Percentiles rank a stretch among this genome's conserved stretches.
Evolutionary conservation across 2,329 filamentous ascomycete species (phyloP).

Genomic region (Kalmusia sp.): DNA sequence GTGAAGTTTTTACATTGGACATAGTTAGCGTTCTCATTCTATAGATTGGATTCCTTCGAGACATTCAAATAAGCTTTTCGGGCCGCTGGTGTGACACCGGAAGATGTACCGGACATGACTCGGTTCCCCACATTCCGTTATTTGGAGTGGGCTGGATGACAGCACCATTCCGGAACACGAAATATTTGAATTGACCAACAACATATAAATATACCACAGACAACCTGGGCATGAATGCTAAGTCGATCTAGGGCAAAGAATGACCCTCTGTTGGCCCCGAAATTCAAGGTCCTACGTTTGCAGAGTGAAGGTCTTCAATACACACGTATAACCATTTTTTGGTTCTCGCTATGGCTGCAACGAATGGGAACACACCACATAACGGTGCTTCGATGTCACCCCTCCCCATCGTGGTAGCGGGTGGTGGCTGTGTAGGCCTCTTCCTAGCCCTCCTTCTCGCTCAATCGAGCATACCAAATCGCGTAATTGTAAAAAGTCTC

Average conservation of each 20-base stretch:
- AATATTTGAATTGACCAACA: not conserved
- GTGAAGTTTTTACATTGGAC: not conserved
- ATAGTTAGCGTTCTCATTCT: not conserved
- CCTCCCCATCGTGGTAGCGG: slow-evolving; percentile 46
- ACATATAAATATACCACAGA: not conserved
- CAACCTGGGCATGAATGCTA: not conserved
- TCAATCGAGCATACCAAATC: slow-evolving; percentile 40
- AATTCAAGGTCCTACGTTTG: not conserved
- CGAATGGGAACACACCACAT: not conserved
- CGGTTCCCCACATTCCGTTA: slow-evolving; percentile 6
- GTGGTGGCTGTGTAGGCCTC: slow-evolving; percentile 51
- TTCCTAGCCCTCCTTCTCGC: slow-evolving; percentile 50
- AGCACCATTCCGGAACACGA: not conserved
- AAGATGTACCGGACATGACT: not conserved
- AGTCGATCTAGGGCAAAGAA: not conserved
- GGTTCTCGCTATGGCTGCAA: no score
- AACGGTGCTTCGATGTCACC: not conserved
- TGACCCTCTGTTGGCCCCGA: not conserved
- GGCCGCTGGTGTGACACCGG: slow-evolving; percentile 4
- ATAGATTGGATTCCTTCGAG: no score
- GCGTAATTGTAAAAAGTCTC: slow-evolving; percentile 37
- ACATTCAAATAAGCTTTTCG: slow-evolving; percentile 8
- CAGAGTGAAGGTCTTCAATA: no score
- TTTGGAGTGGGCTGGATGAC: not conserved
- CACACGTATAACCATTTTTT: no score